These are phyloP conservation scores for Ophiostoma quercus DNA, from an alignment of 2,329 filamentous ascomycete genomes.

Conservation along the genomic window DNA sequence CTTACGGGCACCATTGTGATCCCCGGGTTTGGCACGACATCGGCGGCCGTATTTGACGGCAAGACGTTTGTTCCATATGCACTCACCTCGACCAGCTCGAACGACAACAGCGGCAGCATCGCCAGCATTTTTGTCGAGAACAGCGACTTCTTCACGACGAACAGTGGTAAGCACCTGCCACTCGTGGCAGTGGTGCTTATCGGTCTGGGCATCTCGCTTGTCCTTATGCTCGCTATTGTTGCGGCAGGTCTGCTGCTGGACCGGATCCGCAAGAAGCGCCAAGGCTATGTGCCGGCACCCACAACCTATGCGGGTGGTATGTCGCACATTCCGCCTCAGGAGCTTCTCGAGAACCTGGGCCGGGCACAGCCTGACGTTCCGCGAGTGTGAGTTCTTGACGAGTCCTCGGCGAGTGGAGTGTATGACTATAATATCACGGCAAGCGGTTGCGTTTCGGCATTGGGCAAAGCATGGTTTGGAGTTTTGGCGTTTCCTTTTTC, in stretches of 20 bases:
- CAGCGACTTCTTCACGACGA: conserved; percentile 64
- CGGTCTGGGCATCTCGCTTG: conserved; percentile 70
- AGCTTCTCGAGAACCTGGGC: conserved; percentile 52
- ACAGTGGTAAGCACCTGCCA: conserved; percentile 52
- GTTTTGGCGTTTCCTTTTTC: conserved; percentile 1
- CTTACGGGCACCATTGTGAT: conserved; percentile 79
- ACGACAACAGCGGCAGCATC: conserved; percentile 64
- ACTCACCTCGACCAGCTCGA: conserved; percentile 59
- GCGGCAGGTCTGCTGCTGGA: conserved; percentile 69
- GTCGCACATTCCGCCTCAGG: conserved; percentile 55
- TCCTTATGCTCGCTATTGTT: conserved; percentile 71
- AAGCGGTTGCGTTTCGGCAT: not conserved
- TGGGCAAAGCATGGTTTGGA: conserved; percentile 1
- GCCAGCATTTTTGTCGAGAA: conserved; percentile 79
- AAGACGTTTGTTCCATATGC: conserved; percentile 72
- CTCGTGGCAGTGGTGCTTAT: conserved; percentile 77
- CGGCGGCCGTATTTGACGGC: conserved; percentile 84
- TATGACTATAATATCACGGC: not conserved
- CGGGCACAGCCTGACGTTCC: conserved; percentile 47
- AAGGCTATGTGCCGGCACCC: conserved; percentile 75
- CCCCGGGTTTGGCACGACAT: conserved; percentile 70
- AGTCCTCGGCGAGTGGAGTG: not conserved
- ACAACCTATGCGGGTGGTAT: conserved; percentile 57
- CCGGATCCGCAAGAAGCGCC: conserved; percentile 67
- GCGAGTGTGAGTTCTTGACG: conserved; percentile 40